A percentile compares a stretch with the other conserved stretches of the same genome.
phyloP scores from a whole-genome alignment of 257 asterid genomes.

The Leonotis leonurus region DNA sequence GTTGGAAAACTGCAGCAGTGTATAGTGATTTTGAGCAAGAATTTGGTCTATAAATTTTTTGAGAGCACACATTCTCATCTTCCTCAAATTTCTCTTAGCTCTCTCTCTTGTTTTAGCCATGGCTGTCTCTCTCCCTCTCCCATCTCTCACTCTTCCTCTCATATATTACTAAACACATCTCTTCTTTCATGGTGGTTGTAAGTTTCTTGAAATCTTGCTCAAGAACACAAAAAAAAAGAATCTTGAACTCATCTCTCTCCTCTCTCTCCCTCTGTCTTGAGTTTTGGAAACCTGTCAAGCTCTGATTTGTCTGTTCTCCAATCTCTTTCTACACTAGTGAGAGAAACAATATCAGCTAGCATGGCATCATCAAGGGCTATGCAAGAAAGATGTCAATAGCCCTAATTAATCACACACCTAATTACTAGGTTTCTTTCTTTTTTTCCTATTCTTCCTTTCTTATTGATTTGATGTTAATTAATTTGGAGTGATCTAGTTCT shows the following conservation, averaged over 20 bases:
- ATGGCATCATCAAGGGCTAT: conserved; percentile 8
- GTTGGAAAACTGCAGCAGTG: conserved; percentile 15
- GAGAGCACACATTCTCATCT: neutral
- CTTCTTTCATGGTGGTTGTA: neutral
- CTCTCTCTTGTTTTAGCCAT: too few species aligned
- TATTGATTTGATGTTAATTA: neutral
- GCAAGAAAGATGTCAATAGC: conserved; percentile 16
- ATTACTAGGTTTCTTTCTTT: too few species aligned
- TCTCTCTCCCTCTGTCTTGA: conserved; percentile 18
- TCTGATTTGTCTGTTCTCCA: conserved; percentile 29
- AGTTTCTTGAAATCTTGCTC: neutral
- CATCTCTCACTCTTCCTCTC: neutral
- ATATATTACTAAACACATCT: neutral
- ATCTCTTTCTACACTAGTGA: conserved; percentile 2
- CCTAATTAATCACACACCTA: neutral
- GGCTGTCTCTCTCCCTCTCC: neutral
- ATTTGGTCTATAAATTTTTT: conserved; percentile 10
- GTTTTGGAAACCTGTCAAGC: conserved; percentile 34
- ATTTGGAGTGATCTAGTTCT: neutral
- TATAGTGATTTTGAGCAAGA: conserved; percentile 23
- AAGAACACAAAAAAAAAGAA: too few species aligned
- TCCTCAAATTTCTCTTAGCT: neutral
- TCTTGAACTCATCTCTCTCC: neutral
- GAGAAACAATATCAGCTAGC: neutral
- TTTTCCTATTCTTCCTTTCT: neutral